Base-by-base conservation (phyloP, 805 yeast species). In the Ogataea ramenticola region DNA sequence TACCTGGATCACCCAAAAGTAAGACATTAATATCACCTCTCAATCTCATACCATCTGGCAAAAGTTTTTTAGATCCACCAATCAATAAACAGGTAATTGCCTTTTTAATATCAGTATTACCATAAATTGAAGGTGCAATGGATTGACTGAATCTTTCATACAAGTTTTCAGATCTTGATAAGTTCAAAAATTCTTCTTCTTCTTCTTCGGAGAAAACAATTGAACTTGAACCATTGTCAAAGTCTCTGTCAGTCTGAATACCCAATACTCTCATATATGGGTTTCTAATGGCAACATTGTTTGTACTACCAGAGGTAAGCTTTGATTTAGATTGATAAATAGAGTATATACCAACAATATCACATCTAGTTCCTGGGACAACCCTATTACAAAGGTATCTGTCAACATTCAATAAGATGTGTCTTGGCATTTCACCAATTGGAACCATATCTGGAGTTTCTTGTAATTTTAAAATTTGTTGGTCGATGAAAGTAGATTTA, bases 351-450 rank as follows among this genome's bases (percentile, higher is more conserved):
- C 99, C 99, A 37, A 88, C 79, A 36, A 91, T 75, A 9, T 95
- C 88, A 53, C 95, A 95, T 51, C 97, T 72, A 0, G 95, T 86
- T 22, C 99, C 99, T 0, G 99, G 99, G 35, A 91, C 85, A 27
- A 93, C 89, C 49, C 77, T 80, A 66, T 93, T 93, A 24, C 96
- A 84, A 59, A 93, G 69, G 54, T 86, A 86, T 48, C 99, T 75
- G 62, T 93, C 98, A 30, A 88, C 87, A 36, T 93, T 85, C 50
- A 93, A 71, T 46, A 87, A 59, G 35, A 93, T 82, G 57, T 93
- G 95, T 53, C 99, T 79, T 9, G 99, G 99, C 88, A 93, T 83
- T 67, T 93, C 99, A 52, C 99, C 99, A 26, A 93, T 96, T 1
- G 99, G 99, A 2, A 93, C 97, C 82, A 86, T 86, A 62, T 93